Evolutionary conservation across 2,329 filamentous ascomycete species (phyloP).

Genomic region (Gnomoniopsis sp.): DNA sequence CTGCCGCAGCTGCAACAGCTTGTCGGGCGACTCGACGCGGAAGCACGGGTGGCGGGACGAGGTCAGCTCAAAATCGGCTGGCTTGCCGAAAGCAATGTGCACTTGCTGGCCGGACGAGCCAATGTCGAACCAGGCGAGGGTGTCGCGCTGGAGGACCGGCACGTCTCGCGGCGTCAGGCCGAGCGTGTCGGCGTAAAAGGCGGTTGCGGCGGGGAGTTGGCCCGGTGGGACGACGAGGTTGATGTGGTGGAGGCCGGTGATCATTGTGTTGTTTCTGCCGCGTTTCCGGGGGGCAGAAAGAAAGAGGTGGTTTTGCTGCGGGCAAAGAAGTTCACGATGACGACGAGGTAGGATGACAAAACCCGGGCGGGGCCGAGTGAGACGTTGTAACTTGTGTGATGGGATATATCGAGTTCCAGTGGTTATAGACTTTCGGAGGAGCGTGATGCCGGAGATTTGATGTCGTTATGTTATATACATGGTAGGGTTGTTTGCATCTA

Average conservation of each 20-base stretch:
- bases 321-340: too few species aligned
- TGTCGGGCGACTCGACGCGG: constrained; percentile 42
- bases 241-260: constrained; percentile 51
- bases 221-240: constrained; percentile 55
- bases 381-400: too few species aligned
- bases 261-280: constrained; percentile 29
- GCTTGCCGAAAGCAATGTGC: constrained; percentile 47
- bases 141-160: constrained; percentile 46
- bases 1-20: constrained; percentile 43
- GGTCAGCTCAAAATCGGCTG: constrained; percentile 27
- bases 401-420: too few species aligned
- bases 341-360: too few species aligned
- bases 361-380: too few species aligned
- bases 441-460: too few species aligned
- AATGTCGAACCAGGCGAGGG: constrained; percentile 60
- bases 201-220: constrained; percentile 46
- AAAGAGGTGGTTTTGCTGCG: too few species aligned
- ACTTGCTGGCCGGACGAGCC: constrained; percentile 52
- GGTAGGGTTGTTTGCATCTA: too few species aligned
- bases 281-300: too few species aligned
- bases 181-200: constrained; percentile 55
- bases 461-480: too few species aligned
- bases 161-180: constrained; percentile 51
- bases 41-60: constrained; percentile 59
- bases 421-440: too few species aligned